phyloP scores from a whole-genome alignment of 306 rosid species.

The peach (Prunus persica) region DNA sequence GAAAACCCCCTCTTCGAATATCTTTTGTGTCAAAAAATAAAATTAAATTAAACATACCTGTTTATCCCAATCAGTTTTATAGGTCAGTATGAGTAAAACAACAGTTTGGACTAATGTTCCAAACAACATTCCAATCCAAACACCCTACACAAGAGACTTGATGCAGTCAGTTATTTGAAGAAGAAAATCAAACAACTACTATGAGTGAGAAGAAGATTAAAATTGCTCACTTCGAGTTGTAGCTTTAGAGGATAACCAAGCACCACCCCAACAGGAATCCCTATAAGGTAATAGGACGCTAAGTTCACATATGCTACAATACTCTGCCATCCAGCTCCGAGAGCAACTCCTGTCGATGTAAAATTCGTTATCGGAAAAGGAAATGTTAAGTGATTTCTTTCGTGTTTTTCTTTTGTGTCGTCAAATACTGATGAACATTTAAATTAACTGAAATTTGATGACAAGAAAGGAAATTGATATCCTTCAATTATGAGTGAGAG shows the following conservation, averaged over 20 bases:
- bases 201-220: not conserved
- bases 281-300: conserved; percentile 48
- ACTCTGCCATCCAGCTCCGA: conserved; percentile 69
- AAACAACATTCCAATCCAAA: conserved; percentile 66
- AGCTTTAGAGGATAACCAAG: conserved; percentile 35
- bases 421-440: too few species aligned
- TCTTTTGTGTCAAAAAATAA: too few species aligned
- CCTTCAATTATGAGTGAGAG: not conserved
- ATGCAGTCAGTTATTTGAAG: not conserved
- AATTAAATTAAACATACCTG: conserved; percentile 33
- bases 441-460: not conserved
- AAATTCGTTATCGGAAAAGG: not conserved
- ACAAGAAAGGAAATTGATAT: not conserved
- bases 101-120: conserved; percentile 59
- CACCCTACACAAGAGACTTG: conserved; percentile 39
- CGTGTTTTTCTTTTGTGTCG: too few species aligned
- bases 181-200: not conserved
- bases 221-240: conserved; percentile 35
- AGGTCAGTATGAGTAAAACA: conserved; percentile 33
- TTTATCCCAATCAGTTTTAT: conserved; percentile 58
- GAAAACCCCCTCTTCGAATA: too few species aligned
- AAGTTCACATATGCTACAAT: conserved; percentile 56
- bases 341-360: conserved; percentile 39
- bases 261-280: conserved; percentile 49
- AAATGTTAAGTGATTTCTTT: too few species aligned